Evolutionary conservation across 495 filamentous ascomycete genomes (phyloP).

Genomic region (Hypoxylon fragiforme): DNA sequence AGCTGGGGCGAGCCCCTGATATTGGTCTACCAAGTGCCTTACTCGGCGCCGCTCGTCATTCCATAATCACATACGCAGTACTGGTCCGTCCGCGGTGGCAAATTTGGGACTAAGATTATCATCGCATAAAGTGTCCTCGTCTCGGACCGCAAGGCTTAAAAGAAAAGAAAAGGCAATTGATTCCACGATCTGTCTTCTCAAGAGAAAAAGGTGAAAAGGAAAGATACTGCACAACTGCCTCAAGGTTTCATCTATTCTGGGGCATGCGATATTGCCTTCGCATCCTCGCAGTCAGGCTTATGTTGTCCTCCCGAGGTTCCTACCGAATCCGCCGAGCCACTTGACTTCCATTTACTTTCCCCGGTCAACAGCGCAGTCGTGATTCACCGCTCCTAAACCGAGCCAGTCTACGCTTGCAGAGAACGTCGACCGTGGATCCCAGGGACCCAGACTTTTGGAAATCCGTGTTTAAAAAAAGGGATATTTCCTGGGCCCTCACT

Average conservation of each 20-base stretch:
- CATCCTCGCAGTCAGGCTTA: slow-evolving; percentile 28
- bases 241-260: slow-evolving; percentile 27
- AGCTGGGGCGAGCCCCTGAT: slow-evolving; percentile 34
- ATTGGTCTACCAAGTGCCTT: slow-evolving; percentile 20
- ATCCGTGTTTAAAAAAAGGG: slow-evolving; percentile 28
- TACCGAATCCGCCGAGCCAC: slow-evolving; percentile 34
- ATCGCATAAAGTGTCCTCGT: slow-evolving; percentile 26
- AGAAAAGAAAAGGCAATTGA: slow-evolving; percentile 4
- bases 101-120: slow-evolving; percentile 14
- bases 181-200: slow-evolving; percentile 17
- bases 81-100: slow-evolving; percentile 18
- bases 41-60: slow-evolving; percentile 27
- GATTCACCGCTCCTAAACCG: slow-evolving; percentile 32
- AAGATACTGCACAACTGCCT: slow-evolving; percentile 23
- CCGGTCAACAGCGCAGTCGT: slow-evolving; percentile 28
- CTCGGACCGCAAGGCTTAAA: slow-evolving; percentile 16
- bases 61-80: neutral
- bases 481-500: slow-evolving; percentile 12
- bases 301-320: slow-evolving; percentile 30
- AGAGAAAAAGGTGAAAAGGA: slow-evolving; percentile 20
- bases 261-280: slow-evolving; percentile 31
- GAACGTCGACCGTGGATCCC: slow-evolving; percentile 30
- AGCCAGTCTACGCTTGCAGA: slow-evolving; percentile 26
- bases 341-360: slow-evolving; percentile 30
- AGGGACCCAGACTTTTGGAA: slow-evolving; percentile 28